phyloP scores from a whole-genome alignment of 2,329 filamentous ascomycete species.

The Purpureocillium lavendulum region DNA sequence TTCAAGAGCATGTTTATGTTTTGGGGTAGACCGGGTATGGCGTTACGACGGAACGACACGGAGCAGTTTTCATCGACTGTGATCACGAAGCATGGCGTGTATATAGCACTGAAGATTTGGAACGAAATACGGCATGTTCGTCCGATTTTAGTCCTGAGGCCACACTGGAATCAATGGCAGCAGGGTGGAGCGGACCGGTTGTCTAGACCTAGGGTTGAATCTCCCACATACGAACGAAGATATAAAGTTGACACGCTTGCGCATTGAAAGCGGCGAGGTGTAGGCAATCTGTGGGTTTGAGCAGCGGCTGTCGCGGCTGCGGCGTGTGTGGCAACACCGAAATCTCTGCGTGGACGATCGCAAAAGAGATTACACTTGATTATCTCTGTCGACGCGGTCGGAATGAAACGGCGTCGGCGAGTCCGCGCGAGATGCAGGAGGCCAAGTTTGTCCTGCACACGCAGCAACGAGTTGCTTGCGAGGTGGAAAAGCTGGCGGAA shows the following conservation, averaged over 20 bases:
- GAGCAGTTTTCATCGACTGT: too few relatives aligned
- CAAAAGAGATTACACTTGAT: slow-evolving; percentile 3
- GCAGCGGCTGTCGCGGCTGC: not conserved
- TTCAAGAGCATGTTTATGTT: not conserved
- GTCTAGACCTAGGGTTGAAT: slow-evolving; percentile 56
- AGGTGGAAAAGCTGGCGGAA: not conserved
- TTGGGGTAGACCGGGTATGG: not conserved
- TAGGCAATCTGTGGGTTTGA: slow-evolving; percentile 50
- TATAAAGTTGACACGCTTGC: slow-evolving; percentile 50
- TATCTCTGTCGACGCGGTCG: too few relatives aligned
- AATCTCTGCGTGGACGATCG: not conserved
- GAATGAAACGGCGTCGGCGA: too few relatives aligned
- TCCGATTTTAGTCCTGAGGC: slow-evolving; percentile 56
- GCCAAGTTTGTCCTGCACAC: not conserved
- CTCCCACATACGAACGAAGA: slow-evolving; percentile 55
- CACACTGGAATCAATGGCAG: slow-evolving; percentile 46
- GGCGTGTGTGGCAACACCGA: not conserved
- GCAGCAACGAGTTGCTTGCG: not conserved
- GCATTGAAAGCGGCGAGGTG: slow-evolving; percentile 50
- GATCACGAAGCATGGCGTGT: too few relatives aligned
- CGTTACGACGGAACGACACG: slow-evolving; percentile 2
- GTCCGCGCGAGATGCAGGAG: too few relatives aligned
- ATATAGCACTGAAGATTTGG: too few relatives aligned
- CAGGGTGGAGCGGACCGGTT: slow-evolving; percentile 61
- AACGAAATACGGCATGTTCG: slow-evolving; percentile 33